Evolutionary conservation across 176 grass and related monocot species (phyloP).

Genomic region (Zoysia japonica): DNA sequence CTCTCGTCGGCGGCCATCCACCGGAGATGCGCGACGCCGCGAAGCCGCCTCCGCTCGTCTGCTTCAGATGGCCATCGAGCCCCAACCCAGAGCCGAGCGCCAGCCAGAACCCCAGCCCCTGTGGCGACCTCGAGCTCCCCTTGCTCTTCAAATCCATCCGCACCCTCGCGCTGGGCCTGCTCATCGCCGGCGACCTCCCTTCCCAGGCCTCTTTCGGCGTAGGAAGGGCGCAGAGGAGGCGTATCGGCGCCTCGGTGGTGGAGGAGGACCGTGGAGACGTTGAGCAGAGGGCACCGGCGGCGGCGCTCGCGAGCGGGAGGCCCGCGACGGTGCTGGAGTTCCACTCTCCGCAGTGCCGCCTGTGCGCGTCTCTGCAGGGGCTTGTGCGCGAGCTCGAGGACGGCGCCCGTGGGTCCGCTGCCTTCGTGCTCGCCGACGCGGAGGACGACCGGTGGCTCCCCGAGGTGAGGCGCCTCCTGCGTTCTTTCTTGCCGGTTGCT

Average conservation of each 20-base stretch:
- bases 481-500: not conserved
- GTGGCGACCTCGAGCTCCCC: constrained; percentile 64
- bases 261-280: constrained; percentile 56
- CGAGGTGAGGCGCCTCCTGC: constrained; percentile 52
- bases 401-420: constrained; percentile 33
- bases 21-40: constrained; percentile 45
- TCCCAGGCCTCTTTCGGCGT: not conserved
- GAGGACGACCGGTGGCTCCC: constrained; percentile 94
- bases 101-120: constrained; percentile 43
- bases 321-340: constrained; percentile 82
- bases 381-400: constrained; percentile 64
- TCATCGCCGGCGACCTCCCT: constrained; percentile 55
- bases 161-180: constrained; percentile 68
- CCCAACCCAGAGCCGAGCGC: not conserved
- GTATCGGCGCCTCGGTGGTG: not conserved
- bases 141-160: constrained; percentile 87
- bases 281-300: constrained; percentile 75
- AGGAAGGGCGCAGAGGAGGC: not conserved
- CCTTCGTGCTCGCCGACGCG: constrained; percentile 87
- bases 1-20: not conserved
- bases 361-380: constrained; percentile 74
- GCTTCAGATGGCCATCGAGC: constrained; percentile 82
- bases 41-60: constrained; percentile 59
- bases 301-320: constrained; percentile 63
- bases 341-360: constrained; percentile 80